These are phyloP conservation scores for Gaultheria prostrata DNA, from an alignment of 148 eudicot genomes.

Conservation along the genomic window DNA sequence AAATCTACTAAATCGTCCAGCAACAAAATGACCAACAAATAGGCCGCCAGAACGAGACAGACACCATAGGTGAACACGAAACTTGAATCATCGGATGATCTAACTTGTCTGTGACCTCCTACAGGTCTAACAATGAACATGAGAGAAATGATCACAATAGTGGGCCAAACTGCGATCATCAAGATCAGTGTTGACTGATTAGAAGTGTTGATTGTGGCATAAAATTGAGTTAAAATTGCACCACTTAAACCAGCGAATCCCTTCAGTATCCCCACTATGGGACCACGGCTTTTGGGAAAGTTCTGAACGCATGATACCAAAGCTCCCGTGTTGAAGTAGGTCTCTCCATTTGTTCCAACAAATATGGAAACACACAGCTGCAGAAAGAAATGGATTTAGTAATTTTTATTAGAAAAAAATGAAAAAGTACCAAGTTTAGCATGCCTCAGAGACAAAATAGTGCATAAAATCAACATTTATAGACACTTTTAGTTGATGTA, in stretches of 20 bases:
- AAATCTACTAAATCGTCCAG: slow-evolving; percentile 40
- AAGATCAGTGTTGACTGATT: slow-evolving; percentile 39
- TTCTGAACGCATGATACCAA: slow-evolving; percentile 62
- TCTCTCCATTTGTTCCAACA: slow-evolving; percentile 60
- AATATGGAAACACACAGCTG: slow-evolving; percentile 55
- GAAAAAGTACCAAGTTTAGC: background rate
- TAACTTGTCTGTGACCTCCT: slow-evolving; percentile 58
- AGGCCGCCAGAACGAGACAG: slow-evolving; percentile 47
- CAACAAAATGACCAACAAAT: slow-evolving; percentile 40
- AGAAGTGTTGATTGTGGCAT: slow-evolving; percentile 35
- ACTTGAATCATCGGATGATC: slow-evolving; percentile 49
- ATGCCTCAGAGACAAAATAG: background rate
- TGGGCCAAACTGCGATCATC: slow-evolving; percentile 53
- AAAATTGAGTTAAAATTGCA: slow-evolving; percentile 52
- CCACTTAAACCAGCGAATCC: slow-evolving; percentile 71
- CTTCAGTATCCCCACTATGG: slow-evolving; percentile 59
- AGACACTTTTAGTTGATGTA: background rate
- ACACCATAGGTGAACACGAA: slow-evolving; percentile 42
- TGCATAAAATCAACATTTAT: background rate
- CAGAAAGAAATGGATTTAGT: slow-evolving; percentile 16
- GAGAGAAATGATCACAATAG: slow-evolving; percentile 37
- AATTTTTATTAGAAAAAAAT: background rate
- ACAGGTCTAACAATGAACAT: slow-evolving; percentile 57
- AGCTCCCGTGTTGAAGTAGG: slow-evolving; percentile 62
- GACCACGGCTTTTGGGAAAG: slow-evolving; percentile 64